Percentiles rank a stretch among this genome's conserved stretches.
Conservation (phyloP, 352 stramenopile species). For the Phytophthora ohioensis region DNA sequence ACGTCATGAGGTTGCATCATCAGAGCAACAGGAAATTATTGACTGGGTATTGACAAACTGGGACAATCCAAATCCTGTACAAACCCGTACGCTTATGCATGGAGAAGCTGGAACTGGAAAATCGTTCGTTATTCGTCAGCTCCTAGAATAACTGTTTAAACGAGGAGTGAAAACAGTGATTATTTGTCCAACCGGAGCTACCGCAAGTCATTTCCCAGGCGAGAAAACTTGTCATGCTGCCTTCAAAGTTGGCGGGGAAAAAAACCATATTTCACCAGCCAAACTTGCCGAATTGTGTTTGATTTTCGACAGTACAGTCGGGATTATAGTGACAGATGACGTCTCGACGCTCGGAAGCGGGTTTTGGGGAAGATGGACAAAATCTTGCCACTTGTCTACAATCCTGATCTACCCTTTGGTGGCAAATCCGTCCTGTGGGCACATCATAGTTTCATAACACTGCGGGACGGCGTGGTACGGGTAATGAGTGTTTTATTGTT, state of each 20-base stretch:
- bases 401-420: slow-evolving; percentile 5
- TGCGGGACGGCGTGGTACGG: no score
- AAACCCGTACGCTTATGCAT: slow-evolving; percentile 5
- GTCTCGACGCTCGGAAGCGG: slow-evolving; percentile 10
- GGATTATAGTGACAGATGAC: slow-evolving; percentile 7
- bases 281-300: slow-evolving; percentile 9
- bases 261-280: neutral
- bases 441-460: neutral
- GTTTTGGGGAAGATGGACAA: slow-evolving; percentile 8
- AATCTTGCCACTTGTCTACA: neutral
- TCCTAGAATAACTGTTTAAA: neutral
- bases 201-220: slow-evolving; percentile 2
- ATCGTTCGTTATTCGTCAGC: neutral
- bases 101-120: neutral
- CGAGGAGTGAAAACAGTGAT: slow-evolving; percentile 1
- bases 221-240: slow-evolving; percentile 3
- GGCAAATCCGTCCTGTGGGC: slow-evolving; percentile 2
- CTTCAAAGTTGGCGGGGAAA: neutral
- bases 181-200: slow-evolving; percentile 2
- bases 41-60: neutral
- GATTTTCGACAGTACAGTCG: slow-evolving; percentile 1
- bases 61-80: neutral
- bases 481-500: no score
- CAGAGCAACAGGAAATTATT: neutral
- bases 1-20: neutral